A percentile compares a stretch with the other conserved stretches of the same genome.
These are phyloP conservation scores for Lumnitzera littorea DNA, from an alignment of 345 rosid species.

Conservation along the genomic window DNA sequence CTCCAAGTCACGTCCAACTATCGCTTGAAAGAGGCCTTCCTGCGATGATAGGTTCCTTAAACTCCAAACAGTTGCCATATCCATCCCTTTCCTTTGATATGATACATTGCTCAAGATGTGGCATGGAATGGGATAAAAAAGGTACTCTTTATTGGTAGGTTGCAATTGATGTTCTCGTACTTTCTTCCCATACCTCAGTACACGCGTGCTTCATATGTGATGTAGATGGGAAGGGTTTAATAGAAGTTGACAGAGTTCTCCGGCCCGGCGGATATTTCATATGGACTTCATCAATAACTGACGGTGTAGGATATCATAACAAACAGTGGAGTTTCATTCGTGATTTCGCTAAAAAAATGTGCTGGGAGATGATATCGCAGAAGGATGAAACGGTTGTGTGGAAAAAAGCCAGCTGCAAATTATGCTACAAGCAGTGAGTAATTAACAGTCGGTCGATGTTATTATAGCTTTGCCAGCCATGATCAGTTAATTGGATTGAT, in stretches of 20 bases:
- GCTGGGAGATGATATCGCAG: slow-evolving; percentile 84
- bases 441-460: slow-evolving; percentile 9
- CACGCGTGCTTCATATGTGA: too few relatives aligned
- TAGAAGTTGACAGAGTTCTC: slow-evolving; percentile 87
- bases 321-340: slow-evolving; percentile 68
- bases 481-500: slow-evolving; percentile 5
- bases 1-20: slow-evolving; percentile 97
- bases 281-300: slow-evolving; percentile 92
- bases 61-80: slow-evolving; percentile 75
- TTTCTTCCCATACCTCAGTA: too few relatives aligned
- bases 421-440: slow-evolving; percentile 70
- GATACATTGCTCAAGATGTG: slow-evolving; percentile 94
- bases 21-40: slow-evolving; percentile 99
- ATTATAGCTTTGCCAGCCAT: neutral
- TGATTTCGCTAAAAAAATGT: slow-evolving; percentile 64
- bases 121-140: slow-evolving; percentile 93
- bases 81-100: slow-evolving; percentile 98
- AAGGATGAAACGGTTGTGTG: slow-evolving; percentile 95
- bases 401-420: slow-evolving; percentile 74
- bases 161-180: neutral
- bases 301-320: slow-evolving; percentile 39
- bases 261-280: slow-evolving; percentile 98
- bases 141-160: slow-evolving; percentile 34
- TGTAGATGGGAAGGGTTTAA: slow-evolving; percentile 73
- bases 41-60: slow-evolving; percentile 85